phyloP scores from a whole-genome alignment of 2,329 filamentous ascomycete species.

The Hymenoscyphus repandus region DNA sequence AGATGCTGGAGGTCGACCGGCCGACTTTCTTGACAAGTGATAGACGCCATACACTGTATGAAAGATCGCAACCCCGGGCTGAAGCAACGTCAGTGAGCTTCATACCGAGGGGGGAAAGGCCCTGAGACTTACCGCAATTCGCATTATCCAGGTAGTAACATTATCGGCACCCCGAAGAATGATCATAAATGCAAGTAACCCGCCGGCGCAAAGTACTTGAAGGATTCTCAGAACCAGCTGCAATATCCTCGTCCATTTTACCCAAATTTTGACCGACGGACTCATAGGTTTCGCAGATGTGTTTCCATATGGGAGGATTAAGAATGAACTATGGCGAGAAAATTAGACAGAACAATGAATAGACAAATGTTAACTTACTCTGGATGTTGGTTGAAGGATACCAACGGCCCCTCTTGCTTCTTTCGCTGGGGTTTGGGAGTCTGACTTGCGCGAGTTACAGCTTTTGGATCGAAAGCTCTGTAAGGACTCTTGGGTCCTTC shows the following conservation, averaged over 20 bases:
- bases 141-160: slow-evolving; percentile 67
- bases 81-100: slow-evolving; percentile 7
- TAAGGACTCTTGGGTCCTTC: slow-evolving; percentile 48
- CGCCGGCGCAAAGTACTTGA: slow-evolving; percentile 63
- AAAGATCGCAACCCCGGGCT: slow-evolving; percentile 72
- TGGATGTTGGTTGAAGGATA: slow-evolving; percentile 81
- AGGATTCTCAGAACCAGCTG: slow-evolving; percentile 66
- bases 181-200: slow-evolving; percentile 70
- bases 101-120: not conserved
- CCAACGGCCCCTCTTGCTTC: slow-evolving; percentile 67
- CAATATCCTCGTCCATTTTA: slow-evolving; percentile 62
- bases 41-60: slow-evolving; percentile 75
- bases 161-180: slow-evolving; percentile 64
- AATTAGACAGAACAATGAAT: slow-evolving; percentile 9
- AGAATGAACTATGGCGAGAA: slow-evolving; percentile 41
- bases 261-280: slow-evolving; percentile 61
- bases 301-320: slow-evolving; percentile 57
- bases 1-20: slow-evolving; percentile 68
- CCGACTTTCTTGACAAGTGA: slow-evolving; percentile 68
- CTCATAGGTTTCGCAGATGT: slow-evolving; percentile 62
- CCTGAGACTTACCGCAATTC: slow-evolving; percentile 59
- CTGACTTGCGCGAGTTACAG: slow-evolving; percentile 75
- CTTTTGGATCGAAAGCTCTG: slow-evolving; percentile 77
- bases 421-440: slow-evolving; percentile 55
- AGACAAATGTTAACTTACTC: slow-evolving; percentile 52